Evolutionary conservation across 179 eudicot species (phyloP), one percentile per base, ranked within the genome.

Genomic region (Sideroxylon spinosum): DNA sequence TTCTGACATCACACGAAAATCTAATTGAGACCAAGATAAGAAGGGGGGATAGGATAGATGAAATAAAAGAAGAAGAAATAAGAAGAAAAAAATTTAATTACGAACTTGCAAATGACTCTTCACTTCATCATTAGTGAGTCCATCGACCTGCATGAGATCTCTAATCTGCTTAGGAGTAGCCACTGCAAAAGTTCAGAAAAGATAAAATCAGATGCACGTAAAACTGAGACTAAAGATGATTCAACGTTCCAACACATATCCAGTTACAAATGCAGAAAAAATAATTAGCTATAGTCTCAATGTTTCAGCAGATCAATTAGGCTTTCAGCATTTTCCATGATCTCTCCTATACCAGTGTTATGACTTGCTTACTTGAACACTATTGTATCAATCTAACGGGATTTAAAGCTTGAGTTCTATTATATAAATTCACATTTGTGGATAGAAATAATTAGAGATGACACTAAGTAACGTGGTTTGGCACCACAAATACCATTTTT

Each of bases 121-220:
- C 73, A 92, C 97, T 88, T 92, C 93, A 62, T 92, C 97, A 63
- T 92, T 92, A 7, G 97, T 90, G 71, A 92, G 94, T 49, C 94
- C 92, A 76, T 92, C 94, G 0, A 92, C 92, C 76, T 85, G 86
- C 92, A 92, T 92, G 46, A 87, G 86, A 78, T 92, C 97, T 78
- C 92, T 86, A 61, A 92, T 92, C 86, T 92, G 97, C 86, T 90
- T 92, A n/a, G 97, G 97, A 56, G 97, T 92, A 37, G 97, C 97
- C 53, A 77, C 97, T 92, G 92, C 84, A 83, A 74, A 79, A 22
- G 14, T 53, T 14, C 10, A 49, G 2, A 74, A 81, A 69, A 81
- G 68, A 37, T 7, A 59, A 56, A 25, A 67, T 74, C 57, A 80
- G 65, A 55, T 0, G 17, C 19, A 13, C 16, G 16, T 19, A 55